Conservation (phyloP, 805 yeast species). For the Brettanomyces sp. region DNA sequence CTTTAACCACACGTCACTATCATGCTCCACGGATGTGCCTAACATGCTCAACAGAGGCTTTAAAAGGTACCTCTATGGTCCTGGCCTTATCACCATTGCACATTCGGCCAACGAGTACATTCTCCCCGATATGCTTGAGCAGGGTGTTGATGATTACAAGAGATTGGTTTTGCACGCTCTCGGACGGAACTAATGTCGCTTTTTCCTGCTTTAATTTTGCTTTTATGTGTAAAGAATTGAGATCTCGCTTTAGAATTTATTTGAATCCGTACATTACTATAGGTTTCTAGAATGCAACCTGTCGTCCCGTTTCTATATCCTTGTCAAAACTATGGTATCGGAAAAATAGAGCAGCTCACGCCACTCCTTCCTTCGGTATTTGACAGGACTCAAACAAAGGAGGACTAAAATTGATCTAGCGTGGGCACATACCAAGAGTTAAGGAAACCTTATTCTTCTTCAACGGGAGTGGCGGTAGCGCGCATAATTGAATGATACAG, state of each 20-base stretch:
- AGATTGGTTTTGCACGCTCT: conserved; percentile 24
- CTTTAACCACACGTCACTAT: conserved; percentile 34
- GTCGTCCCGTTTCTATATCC: conserved; percentile 11
- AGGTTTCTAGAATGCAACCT: neutral
- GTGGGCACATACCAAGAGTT: neutral
- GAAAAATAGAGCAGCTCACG: neutral
- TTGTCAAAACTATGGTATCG: conserved; percentile 3
- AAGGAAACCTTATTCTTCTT: no score
- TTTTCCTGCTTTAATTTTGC: no score
- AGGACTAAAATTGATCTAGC: neutral
- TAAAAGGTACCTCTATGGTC: conserved; percentile 52
- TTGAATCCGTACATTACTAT: neutral
- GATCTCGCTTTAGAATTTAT: no score
- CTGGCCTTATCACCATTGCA: conserved; percentile 55
- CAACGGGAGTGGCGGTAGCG: no score
- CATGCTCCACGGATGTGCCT: conserved; percentile 37
- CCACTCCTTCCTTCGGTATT: no score
- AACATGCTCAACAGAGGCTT: conserved; percentile 26
- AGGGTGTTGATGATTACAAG: conserved; percentile 47
- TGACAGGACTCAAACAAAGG: conserved; percentile 1
- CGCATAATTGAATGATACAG: neutral
- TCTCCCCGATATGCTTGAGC: conserved; percentile 33
- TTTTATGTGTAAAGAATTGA: no score
- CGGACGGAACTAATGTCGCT: no score
- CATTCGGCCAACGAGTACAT: conserved; percentile 51